A percentile compares a stretch with the other conserved stretches of the same genome.
Conservation (phyloP, 106 monocot species). For the Phalaenopsis equestris region DNA sequence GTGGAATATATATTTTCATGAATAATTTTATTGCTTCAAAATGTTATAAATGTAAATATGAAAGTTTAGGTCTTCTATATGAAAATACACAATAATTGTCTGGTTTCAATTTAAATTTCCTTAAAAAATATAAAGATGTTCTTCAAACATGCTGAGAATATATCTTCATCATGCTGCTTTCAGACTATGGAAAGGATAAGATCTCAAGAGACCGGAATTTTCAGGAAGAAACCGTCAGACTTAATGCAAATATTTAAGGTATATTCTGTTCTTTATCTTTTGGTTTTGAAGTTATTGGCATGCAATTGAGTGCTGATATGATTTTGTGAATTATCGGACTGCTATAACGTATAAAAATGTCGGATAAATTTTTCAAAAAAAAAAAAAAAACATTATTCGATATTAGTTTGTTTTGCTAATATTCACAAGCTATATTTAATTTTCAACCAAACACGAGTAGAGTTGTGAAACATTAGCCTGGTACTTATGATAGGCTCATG, state of each 20-base stretch:
- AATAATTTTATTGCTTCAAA: too few species aligned
- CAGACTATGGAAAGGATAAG: constrained; percentile 88
- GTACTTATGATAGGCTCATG: too few species aligned
- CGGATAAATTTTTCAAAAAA: neutral
- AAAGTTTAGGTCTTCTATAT: too few species aligned
- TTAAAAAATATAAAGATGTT: neutral
- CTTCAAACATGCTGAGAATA: neutral
- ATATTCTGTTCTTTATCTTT: constrained; percentile 3
- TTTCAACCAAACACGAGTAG: too few species aligned
- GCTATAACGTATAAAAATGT: neutral
- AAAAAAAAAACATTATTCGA: neutral
- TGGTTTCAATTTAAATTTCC: too few species aligned
- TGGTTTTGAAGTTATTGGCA: neutral
- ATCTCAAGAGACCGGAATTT: constrained; percentile 69
- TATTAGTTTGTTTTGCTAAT: neutral
- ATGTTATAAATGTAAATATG: too few species aligned
- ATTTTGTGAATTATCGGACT: neutral
- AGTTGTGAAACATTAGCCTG: neutral
- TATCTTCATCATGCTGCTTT: constrained; percentile 11
- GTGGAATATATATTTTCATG: too few species aligned
- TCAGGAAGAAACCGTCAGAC: constrained; percentile 87
- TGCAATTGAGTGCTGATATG: neutral
- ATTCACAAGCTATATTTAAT: neutral
- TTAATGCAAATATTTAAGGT: constrained; percentile 94
- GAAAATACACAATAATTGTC: too few species aligned